These are phyloP conservation scores for Lactifluus pinguis DNA, from an alignment of 768 basidiomycete species.

Conservation along the genomic window DNA sequence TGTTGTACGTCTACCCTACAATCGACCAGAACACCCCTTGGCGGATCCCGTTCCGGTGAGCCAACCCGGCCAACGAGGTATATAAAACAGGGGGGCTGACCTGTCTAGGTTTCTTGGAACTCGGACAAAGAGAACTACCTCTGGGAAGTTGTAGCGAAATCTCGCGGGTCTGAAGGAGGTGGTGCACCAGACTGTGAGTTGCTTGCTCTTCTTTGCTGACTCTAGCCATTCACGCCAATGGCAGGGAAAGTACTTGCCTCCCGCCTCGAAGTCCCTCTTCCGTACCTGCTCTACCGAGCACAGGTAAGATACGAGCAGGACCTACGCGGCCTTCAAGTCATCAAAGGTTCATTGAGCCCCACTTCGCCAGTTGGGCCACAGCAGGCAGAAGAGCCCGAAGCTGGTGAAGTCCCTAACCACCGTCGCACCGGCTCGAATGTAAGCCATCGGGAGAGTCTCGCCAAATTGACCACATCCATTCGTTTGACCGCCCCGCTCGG, in stretches of 20 bases:
- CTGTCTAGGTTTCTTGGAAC: slow-evolving; percentile 71
- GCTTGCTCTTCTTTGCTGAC: not conserved
- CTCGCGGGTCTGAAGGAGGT: slow-evolving; percentile 54
- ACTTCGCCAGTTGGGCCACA: slow-evolving; percentile 29
- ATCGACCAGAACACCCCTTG: slow-evolving; percentile 61
- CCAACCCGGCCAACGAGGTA: slow-evolving; percentile 11
- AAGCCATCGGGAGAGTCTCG: slow-evolving; percentile 18
- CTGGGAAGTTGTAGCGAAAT: slow-evolving; percentile 81
- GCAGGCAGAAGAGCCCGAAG: slow-evolving; percentile 1
- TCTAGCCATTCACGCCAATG: not conserved
- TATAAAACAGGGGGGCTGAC: not conserved
- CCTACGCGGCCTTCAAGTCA: slow-evolving; percentile 66
- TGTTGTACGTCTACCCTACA: slow-evolving; percentile 70
- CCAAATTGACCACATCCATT: slow-evolving; percentile 33
- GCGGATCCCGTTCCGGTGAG: slow-evolving; percentile 63
- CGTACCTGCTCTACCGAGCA: slow-evolving; percentile 77
- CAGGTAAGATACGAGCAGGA: slow-evolving; percentile 82
- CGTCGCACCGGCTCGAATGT: slow-evolving; percentile 15
- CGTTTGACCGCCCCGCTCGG: slow-evolving; percentile 47
- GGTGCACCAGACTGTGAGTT: slow-evolving; percentile 72
- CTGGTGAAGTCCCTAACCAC: slow-evolving; percentile 13
- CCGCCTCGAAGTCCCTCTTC: slow-evolving; percentile 72
- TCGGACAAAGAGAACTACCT: slow-evolving; percentile 74
- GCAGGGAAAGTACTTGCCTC: slow-evolving; percentile 78
- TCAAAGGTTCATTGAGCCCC: slow-evolving; percentile 53